phyloP scores from a whole-genome alignment of 495 filamentous ascomycete species.

The Aspergillus incahuasiensis region DNA sequence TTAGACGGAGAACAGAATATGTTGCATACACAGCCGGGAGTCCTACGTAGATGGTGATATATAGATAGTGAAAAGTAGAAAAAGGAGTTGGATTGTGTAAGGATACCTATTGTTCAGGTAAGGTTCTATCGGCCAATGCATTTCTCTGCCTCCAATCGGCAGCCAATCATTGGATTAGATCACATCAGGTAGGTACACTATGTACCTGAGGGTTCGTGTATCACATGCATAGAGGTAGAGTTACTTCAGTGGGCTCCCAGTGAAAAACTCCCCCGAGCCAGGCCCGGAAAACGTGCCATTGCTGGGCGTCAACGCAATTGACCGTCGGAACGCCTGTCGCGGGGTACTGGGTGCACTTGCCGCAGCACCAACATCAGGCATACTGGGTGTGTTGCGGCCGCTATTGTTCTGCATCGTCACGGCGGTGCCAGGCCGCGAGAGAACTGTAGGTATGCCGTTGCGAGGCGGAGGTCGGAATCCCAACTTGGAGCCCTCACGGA shows the following conservation, averaged over 20 bases:
- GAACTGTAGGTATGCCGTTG: constrained; percentile 31
- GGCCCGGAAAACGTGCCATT: constrained; percentile 43
- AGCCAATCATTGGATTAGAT: neutral
- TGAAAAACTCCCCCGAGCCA: constrained; percentile 38
- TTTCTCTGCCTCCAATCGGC: neutral
- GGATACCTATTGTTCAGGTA: neutral
- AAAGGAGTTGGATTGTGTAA: neutral
- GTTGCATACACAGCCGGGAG: too few relatives aligned
- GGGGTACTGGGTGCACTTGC: constrained; percentile 41
- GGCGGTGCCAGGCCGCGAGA: constrained; percentile 43
- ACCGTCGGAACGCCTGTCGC: constrained; percentile 42
- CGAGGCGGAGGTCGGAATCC: constrained; percentile 68
- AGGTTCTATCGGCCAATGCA: constrained; percentile 6
- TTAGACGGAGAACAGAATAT: too few relatives aligned
- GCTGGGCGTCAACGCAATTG: constrained; percentile 44
- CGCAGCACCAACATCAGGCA: constrained; percentile 26
- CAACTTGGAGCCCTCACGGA: constrained; percentile 62
- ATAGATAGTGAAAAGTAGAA: neutral
- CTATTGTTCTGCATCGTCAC: constrained; percentile 41
- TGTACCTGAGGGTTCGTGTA: too few relatives aligned
- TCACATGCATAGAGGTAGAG: neutral
- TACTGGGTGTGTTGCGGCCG: constrained; percentile 42
- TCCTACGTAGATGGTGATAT: too few relatives aligned
- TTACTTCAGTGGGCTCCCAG: constrained; percentile 41
- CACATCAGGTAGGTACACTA: neutral